These are phyloP conservation scores for Graphilbum sp. DNA, from an alignment of 2,329 filamentous ascomycete genomes.

Conservation along the genomic window DNA sequence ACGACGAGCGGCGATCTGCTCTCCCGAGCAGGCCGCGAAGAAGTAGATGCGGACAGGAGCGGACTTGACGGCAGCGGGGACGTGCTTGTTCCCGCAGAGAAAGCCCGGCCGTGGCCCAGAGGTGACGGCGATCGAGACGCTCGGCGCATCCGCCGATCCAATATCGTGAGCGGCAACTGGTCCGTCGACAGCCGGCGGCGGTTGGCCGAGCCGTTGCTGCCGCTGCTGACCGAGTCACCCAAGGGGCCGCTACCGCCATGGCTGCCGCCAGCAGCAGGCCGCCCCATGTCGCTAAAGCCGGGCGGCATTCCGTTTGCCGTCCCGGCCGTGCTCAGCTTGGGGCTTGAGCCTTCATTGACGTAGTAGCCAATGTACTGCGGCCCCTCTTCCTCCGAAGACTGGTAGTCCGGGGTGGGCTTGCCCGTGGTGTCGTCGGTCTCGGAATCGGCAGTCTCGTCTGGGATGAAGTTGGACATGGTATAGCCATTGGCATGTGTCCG, in stretches of 20 bases:
- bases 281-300: conserved; percentile 30
- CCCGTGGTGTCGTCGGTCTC: conserved; percentile 28
- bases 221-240: no score
- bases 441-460: conserved; percentile 31
- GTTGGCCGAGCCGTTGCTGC: background rate
- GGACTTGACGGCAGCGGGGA: conserved; percentile 23
- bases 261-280: no score
- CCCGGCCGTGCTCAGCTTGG: conserved; percentile 13
- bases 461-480: conserved; percentile 36
- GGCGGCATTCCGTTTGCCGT: conserved; percentile 22
- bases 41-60: no score
- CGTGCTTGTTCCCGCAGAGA: conserved; percentile 23
- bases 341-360: conserved; percentile 16
- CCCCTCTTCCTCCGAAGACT: conserved; percentile 30
- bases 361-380: conserved; percentile 22
- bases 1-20: no score
- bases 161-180: conserved; percentile 33
- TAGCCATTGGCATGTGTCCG: conserved; percentile 30
- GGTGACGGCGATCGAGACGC: conserved; percentile 39
- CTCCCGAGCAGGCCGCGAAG: no score
- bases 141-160: conserved; percentile 35
- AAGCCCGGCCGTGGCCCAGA: conserved; percentile 29
- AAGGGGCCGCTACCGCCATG: no score
- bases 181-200: conserved; percentile 35
- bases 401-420: conserved; percentile 22